Conservation (phyloP, 2,329 filamentous ascomycete genomes). For the Graphilbum ipis-grandicollis region DNA sequence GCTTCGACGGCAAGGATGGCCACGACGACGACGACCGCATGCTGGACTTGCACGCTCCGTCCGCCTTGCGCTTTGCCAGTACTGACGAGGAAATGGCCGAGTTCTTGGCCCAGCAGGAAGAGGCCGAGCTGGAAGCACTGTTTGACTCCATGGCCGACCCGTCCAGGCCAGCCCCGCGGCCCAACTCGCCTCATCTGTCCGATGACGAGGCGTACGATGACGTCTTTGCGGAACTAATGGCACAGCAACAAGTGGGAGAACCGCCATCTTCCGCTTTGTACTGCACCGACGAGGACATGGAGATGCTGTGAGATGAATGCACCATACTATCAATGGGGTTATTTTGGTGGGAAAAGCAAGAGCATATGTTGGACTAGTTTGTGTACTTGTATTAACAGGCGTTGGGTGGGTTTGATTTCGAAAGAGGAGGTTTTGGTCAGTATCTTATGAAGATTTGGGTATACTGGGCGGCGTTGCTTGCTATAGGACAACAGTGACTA, state of each 20-base stretch:
- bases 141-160: constrained; percentile 28
- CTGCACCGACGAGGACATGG: constrained; percentile 23
- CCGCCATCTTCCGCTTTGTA: constrained; percentile 5
- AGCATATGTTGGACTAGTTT: no score
- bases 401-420: no score
- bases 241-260: constrained; percentile 17
- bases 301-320: constrained; percentile 30
- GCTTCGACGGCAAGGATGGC: background rate
- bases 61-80: background rate
- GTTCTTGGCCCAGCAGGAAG: constrained; percentile 29
- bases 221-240: constrained; percentile 47
- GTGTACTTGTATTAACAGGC: no score
- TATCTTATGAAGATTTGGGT: no score
- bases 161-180: constrained; percentile 7
- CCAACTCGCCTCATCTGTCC: constrained; percentile 14
- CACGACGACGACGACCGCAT: constrained; percentile 3
- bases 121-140: constrained; percentile 40
- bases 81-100: constrained; percentile 36
- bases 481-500: no score
- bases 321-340: no score
- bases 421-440: no score
- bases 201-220: constrained; percentile 46
- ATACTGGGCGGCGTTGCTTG: no score
- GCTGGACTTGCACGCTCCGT: no score
- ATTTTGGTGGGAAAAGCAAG: no score